Evolutionary conservation across 2,329 filamentous ascomycete genomes (phyloP).

Genomic region (Colletotrichum liriopes): DNA sequence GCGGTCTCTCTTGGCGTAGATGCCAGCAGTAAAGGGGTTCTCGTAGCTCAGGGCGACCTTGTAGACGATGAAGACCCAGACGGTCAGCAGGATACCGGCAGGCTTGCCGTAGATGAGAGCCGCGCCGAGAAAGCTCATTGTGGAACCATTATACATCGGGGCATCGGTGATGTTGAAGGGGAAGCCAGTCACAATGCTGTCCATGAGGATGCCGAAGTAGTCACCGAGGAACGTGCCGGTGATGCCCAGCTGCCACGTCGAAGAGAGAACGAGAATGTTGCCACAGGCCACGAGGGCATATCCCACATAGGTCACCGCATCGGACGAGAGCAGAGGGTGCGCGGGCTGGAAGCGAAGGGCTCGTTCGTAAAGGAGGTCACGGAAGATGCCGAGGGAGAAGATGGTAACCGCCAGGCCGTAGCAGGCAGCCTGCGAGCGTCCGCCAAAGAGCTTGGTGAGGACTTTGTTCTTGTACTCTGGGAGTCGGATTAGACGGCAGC

Average conservation of each 20-base stretch:
- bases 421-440: constrained; percentile 84
- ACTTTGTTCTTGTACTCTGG: constrained; percentile 92
- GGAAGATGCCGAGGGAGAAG: constrained; percentile 91
- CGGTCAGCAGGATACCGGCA: constrained; percentile 84
- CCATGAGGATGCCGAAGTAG: constrained; percentile 99
- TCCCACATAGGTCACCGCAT: constrained; percentile 74
- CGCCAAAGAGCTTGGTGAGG: constrained; percentile 88
- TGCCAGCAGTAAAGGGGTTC: constrained; percentile 93
- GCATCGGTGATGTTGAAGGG: constrained; percentile 93
- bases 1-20: constrained; percentile 88
- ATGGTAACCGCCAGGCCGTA: constrained; percentile 91
- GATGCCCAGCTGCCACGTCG: constrained; percentile 92
- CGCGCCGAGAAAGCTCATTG: constrained; percentile 91
- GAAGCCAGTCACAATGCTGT: constrained; percentile 92
- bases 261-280: constrained; percentile 88
- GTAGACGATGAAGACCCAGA: constrained; percentile 84
- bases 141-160: constrained; percentile 97
- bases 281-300: constrained; percentile 81
- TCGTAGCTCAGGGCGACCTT: constrained; percentile 86
- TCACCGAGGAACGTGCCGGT: constrained; percentile 97
- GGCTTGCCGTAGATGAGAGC: constrained; percentile 90
- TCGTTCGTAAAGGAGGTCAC: constrained; percentile 89
- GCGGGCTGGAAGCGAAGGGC: constrained; percentile 84
- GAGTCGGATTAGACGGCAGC: constrained; percentile 31
- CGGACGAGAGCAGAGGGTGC: constrained; percentile 79